These are phyloP conservation scores for Crithidia acanthocephali DNA, from an alignment of 208 protist genomes.

Conservation along the genomic window DNA sequence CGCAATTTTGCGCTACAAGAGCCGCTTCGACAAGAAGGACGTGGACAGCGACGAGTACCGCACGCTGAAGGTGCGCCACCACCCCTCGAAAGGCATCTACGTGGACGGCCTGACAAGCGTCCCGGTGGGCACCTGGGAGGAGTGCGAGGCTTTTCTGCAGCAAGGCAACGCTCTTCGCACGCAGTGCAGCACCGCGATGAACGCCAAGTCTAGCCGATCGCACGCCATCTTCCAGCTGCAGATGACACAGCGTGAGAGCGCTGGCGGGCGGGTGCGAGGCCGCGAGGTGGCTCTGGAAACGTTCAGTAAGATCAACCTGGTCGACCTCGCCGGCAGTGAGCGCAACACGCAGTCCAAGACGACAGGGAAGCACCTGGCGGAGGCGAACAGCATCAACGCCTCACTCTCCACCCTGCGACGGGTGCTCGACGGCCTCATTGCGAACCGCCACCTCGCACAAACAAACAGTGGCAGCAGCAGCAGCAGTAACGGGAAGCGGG, in stretches of 20 bases:
- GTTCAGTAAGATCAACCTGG: slow-evolving; percentile 76
- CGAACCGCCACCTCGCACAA: slow-evolving; percentile 9
- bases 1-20: slow-evolving; percentile 56
- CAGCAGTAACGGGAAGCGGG: background rate
- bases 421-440: slow-evolving; percentile 73
- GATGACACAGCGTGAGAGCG: slow-evolving; percentile 60
- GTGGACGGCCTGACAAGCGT: slow-evolving; percentile 86
- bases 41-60: slow-evolving; percentile 55
- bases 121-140: slow-evolving; percentile 55
- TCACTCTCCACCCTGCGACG: slow-evolving; percentile 76
- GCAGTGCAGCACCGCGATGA: slow-evolving; percentile 86
- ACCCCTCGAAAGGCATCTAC: slow-evolving; percentile 68
- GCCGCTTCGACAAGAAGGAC: slow-evolving; percentile 62
- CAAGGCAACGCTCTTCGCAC: slow-evolving; percentile 74
- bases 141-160: slow-evolving; percentile 72
- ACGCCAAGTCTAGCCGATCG: slow-evolving; percentile 90
- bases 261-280: slow-evolving; percentile 80
- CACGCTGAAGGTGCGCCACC: slow-evolving; percentile 68
- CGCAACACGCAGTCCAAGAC: slow-evolving; percentile 42
- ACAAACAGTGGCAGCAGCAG: slow-evolving; percentile 7
- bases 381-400: slow-evolving; percentile 81
- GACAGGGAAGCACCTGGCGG: slow-evolving; percentile 51
- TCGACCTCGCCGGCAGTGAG: slow-evolving; percentile 83
- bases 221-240: slow-evolving; percentile 96
- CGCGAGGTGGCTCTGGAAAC: slow-evolving; percentile 44